Evolutionary conservation across 2,329 filamentous ascomycete species (phyloP), one percentile per base, ranked within the genome.

Genomic region (Beauveria brongniartii): DNA sequence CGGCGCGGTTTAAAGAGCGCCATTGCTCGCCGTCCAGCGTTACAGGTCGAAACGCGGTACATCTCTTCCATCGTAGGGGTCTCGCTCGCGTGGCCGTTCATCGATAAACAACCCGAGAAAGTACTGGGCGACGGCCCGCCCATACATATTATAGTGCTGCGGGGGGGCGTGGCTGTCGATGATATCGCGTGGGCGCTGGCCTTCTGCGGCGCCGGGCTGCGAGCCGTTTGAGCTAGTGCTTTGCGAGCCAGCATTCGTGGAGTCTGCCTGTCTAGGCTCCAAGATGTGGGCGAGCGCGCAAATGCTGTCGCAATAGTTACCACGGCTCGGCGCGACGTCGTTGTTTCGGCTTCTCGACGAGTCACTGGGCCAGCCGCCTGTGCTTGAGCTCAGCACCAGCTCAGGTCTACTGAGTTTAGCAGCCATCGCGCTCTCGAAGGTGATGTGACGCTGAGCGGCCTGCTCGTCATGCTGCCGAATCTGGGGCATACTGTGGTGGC

Each of bases 221-320:
- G 72, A 77, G 28, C 66, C 74, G 1, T 80, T 92, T 66, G 81
- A 87, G 51, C 77, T 99, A 55, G 80, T 82, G 41, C 85, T 99
- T 44, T 83, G 91, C 61, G 94, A 99, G 71, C 94, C 94, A 1
- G 87, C 92, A 1, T 78, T 97, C 61, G 96, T 91, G 0, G 89
- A 89, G 7, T 93, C 97, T 72, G 89, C 90, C 62, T 20, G 43
- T 7, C 79, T 97, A 20, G 94, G 94, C 1, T 81, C 95, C 72
- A 97, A 99, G 74, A 99, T 94, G 0, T 97, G 94, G 94, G 91
- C 90, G 0, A 93, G 92, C 0, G 93, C 92, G 0, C 95, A 92
- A 69, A 82, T 95, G 2, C 84, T 97, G 5, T 89, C 93, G 0
- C 88, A 84, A 66, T 85, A 89, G 26, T 81, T 97, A 28, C 77